Base-by-base conservation (phyloP, 805 yeast genomes). In the Groenewaldozyma tartarivorans region DNA sequence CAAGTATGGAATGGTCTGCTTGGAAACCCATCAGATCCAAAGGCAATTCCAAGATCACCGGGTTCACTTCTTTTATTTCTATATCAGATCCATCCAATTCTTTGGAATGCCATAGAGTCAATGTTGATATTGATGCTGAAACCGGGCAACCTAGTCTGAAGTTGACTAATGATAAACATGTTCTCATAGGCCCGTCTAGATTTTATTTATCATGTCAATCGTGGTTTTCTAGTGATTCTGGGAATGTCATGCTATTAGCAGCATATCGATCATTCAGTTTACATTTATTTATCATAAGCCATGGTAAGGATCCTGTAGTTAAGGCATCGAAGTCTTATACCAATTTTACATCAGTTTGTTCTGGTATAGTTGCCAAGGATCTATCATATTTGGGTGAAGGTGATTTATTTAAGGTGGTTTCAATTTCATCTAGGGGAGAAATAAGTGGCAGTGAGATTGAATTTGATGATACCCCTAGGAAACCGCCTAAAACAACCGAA, bases 341-440 rank as follows among this genome's bases (percentile, higher is more conserved):
- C 4, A 26, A 27, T 27, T 40, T 40, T 19, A 35, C 43, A 11
- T 19, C 39, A 13, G 39, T 26, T 22, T 32, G 26, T 21, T 40
- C 40, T 5, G 43, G 43, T n/a, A 40, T 40, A 17, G 38, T 40
- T 21, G 29, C 29, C 29, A 7, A 24, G 29, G 29, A 24, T 24
- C 5, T 35, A 4, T 40, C 30, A 7, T 18, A 20, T 26, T 16
- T 7, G 7, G 39, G 15, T 16, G 35, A 36, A 16, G 18, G 21
- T 7, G 17, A 31, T 22, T 15, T 36, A 13, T 20, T 43, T 17
- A 20, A 27, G 15, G 20, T 44, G n/a, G 20, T 41, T 11, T 35
- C 35, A 5, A 41, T 39, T 11, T 44, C 48, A 1, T 44, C 47
- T 32, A 32, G 39, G 17, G 48, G 43, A n/a, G 46, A 44, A 32